Conservation (phyloP, 2,329 filamentous ascomycete species). For the Cladobotryum mycophilum region DNA sequence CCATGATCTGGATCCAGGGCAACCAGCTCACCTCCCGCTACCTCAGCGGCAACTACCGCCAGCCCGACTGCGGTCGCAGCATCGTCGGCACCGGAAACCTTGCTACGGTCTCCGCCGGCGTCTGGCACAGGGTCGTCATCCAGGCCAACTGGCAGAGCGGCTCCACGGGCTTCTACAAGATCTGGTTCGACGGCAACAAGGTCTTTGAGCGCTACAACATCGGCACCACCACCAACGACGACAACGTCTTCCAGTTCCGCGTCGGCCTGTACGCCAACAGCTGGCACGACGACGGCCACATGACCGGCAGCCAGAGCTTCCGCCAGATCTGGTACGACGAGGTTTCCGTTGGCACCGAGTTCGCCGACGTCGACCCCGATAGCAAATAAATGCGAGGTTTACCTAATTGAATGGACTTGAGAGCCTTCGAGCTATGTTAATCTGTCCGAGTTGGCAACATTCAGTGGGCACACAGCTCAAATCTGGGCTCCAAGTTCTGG, state of each 20-base stretch:
- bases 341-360: slow-evolving; percentile 36
- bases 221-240: slow-evolving; percentile 38
- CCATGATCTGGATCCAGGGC: slow-evolving; percentile 41
- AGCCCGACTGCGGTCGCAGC: slow-evolving; percentile 18
- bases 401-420: no score
- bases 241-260: slow-evolving; percentile 34
- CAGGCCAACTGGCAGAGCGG: slow-evolving; percentile 40
- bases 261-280: slow-evolving; percentile 38
- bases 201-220: slow-evolving; percentile 33
- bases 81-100: slow-evolving; percentile 21
- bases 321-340: slow-evolving; percentile 45
- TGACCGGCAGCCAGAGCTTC: slow-evolving; percentile 35
- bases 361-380: slow-evolving; percentile 18
- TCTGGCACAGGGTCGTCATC: slow-evolving; percentile 42
- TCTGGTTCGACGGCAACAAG: slow-evolving; percentile 42
- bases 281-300: slow-evolving; percentile 31
- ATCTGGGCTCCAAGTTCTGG: no score
- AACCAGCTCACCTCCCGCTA: slow-evolving; percentile 38
- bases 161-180: slow-evolving; percentile 35
- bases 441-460: no score
- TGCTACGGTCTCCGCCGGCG: slow-evolving; percentile 34
- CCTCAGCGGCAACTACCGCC: slow-evolving; percentile 19
- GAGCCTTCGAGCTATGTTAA: no score
- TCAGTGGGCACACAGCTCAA: no score
- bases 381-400: neutral